These are phyloP conservation scores for Fraxinus excelsior DNA, from an alignment of 257 asterid species.

Conservation along the genomic window DNA sequence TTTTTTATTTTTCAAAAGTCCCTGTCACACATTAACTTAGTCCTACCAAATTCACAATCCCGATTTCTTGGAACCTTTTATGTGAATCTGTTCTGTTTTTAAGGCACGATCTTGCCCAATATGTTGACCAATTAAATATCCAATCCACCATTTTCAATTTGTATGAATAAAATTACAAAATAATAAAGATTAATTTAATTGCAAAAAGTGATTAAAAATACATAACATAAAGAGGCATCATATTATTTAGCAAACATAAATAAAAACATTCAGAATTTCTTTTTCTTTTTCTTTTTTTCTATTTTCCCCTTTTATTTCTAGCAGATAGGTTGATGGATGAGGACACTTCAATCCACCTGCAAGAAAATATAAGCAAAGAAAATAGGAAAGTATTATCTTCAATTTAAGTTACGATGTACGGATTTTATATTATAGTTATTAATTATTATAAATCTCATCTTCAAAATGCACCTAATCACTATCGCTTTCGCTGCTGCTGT, in stretches of 20 bases:
- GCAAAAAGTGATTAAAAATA: not conserved
- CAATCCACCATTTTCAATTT: not conserved
- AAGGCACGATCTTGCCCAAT: not conserved
- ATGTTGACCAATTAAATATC: not conserved
- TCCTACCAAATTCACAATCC: no score
- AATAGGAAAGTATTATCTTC: not conserved
- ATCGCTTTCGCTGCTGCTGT: slow-evolving; percentile 48
- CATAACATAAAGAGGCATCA: not conserved
- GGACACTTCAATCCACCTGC: not conserved
- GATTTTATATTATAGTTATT: not conserved
- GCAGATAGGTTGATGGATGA: not conserved
- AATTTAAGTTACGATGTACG: not conserved
- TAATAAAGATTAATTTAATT: not conserved
- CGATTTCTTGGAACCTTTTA: not conserved
- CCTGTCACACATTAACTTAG: no score
- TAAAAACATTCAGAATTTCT: not conserved
- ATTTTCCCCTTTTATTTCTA: not conserved
- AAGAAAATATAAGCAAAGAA: not conserved
- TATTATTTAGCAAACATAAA: not conserved
- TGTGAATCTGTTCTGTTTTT: not conserved
- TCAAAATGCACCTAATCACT: slow-evolving; percentile 34
- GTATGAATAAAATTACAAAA: no score
- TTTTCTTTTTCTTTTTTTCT: not conserved
- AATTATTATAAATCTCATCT: not conserved
- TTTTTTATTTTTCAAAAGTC: no score